phyloP scores from a whole-genome alignment of 2,329 filamentous ascomycete genomes.

The Ceratocystis variospora region DNA sequence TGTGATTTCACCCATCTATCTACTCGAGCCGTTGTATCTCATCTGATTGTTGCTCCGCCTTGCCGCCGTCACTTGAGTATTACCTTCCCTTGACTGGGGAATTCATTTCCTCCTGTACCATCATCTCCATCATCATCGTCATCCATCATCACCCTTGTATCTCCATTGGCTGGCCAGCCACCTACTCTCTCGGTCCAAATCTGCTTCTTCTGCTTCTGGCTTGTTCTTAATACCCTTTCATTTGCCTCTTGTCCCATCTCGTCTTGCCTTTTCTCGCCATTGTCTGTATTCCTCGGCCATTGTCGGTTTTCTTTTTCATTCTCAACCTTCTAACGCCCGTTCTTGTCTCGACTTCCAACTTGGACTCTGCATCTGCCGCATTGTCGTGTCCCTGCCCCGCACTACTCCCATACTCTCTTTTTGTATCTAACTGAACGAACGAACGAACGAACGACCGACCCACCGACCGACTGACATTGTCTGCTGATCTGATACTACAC shows the following conservation, averaged over 20 bases:
- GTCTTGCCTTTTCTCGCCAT: no score
- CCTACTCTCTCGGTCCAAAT: not conserved
- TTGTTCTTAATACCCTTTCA: not conserved
- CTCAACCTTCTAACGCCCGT: no score
- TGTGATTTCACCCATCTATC: not conserved
- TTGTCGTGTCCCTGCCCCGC: not conserved
- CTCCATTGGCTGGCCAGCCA: not conserved
- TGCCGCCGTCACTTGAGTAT: not conserved
- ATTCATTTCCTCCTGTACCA: constrained; percentile 2
- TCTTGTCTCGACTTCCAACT: not conserved
- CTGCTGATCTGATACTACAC: no score
- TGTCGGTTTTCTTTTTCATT: not conserved
- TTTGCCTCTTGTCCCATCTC: not conserved
- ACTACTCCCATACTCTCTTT: not conserved
- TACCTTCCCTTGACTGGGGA: not conserved
- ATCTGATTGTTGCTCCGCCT: not conserved
- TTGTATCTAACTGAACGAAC: not conserved
- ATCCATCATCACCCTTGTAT: not conserved
- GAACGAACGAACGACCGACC: no score
- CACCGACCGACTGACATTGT: no score
- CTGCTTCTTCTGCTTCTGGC: not conserved
- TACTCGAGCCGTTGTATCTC: not conserved
- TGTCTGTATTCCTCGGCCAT: not conserved
- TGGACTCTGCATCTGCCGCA: not conserved
- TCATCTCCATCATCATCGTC: not conserved